These are phyloP conservation scores for Cutaneotrichosporon dermatis DNA, from an alignment of 1,284 basidiomycete species.

Conservation along the genomic window DNA sequence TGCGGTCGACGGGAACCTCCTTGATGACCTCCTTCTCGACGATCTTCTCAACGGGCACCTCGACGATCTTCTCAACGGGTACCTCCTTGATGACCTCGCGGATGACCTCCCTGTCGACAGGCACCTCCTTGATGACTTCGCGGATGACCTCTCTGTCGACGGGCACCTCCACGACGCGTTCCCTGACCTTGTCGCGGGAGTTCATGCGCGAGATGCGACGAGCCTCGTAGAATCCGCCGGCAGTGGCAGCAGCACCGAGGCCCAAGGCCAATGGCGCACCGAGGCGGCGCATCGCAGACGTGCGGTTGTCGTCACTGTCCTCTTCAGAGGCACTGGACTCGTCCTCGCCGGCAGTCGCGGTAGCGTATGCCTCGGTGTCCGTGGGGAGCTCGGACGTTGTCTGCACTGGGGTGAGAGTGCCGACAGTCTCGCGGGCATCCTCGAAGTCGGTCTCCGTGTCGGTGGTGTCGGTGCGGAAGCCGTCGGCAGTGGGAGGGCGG, in stretches of 20 bases:
- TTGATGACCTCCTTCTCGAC: slow-evolving; percentile 45
- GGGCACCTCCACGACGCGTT: slow-evolving; percentile 42
- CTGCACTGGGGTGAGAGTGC: slow-evolving; percentile 59
- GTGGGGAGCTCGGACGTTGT: slow-evolving; percentile 60
- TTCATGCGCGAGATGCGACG: slow-evolving; percentile 17
- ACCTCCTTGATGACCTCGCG: slow-evolving; percentile 31
- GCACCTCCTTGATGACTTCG: slow-evolving; percentile 41
- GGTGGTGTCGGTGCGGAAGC: slow-evolving; percentile 46
- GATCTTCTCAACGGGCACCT: slow-evolving; percentile 41
- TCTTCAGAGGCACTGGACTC: slow-evolving; percentile 52
- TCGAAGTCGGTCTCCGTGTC: slow-evolving; percentile 70
- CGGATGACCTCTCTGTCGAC: slow-evolving; percentile 47
- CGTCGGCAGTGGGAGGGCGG: slow-evolving; percentile 24
- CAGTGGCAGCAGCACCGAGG: slow-evolving; percentile 20
- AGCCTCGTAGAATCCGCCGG: slow-evolving; percentile 31
- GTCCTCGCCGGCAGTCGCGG: slow-evolving; percentile 31
- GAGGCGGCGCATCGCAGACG: not conserved
- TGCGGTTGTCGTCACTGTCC: slow-evolving; percentile 37
- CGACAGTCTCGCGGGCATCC: slow-evolving; percentile 71
- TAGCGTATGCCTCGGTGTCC: slow-evolving; percentile 41
- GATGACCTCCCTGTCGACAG: slow-evolving; percentile 39
- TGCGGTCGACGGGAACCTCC: slow-evolving; percentile 28
- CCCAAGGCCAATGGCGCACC: slow-evolving; percentile 17
- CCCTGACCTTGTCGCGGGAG: slow-evolving; percentile 30
- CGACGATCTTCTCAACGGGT: slow-evolving; percentile 48